phyloP scores from a whole-genome alignment of 2,329 filamentous ascomycete species.

The Colletotrichum paranaense region DNA sequence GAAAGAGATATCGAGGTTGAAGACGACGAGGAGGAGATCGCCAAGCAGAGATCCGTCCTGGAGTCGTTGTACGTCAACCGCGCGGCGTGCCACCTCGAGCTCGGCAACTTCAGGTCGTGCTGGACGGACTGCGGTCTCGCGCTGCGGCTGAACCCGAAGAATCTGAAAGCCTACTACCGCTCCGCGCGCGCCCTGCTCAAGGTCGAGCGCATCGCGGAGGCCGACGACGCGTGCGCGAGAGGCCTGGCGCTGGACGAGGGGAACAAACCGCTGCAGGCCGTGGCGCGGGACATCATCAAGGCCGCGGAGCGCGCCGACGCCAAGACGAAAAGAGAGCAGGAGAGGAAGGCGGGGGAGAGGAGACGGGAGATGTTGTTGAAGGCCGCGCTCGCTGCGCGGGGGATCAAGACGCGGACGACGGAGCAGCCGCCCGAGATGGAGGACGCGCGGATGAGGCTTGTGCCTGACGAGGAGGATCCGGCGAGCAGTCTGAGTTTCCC shows the following conservation, averaged over 20 bases:
- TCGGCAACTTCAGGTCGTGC: slow-evolving; percentile 89
- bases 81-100: slow-evolving; percentile 87
- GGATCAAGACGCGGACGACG: slow-evolving; percentile 75
- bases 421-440: slow-evolving; percentile 85
- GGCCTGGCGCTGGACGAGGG: slow-evolving; percentile 78
- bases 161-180: slow-evolving; percentile 93
- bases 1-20: slow-evolving; percentile 58
- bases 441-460: slow-evolving; percentile 78
- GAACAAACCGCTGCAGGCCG: slow-evolving; percentile 74
- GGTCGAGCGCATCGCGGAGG: slow-evolving; percentile 82
- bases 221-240: slow-evolving; percentile 79
- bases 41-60: slow-evolving; percentile 71
- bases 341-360: slow-evolving; percentile 64
- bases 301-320: slow-evolving; percentile 67
- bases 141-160: slow-evolving; percentile 80
- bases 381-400: slow-evolving; percentile 75
- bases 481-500: slow-evolving; percentile 81
- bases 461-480: slow-evolving; percentile 79
- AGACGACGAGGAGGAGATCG: slow-evolving; percentile 67
- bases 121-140: slow-evolving; percentile 86
- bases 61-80: slow-evolving; percentile 88
- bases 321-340: slow-evolving; percentile 65
- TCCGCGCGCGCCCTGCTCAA: slow-evolving; percentile 82
- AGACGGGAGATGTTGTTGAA: slow-evolving; percentile 70
- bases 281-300: slow-evolving; percentile 72